A percentile compares a stretch with the other conserved stretches of the same genome.
phyloP scores from a whole-genome alignment of 2,329 filamentous ascomycete species.

The Cladosporium cucumerinum region DNA sequence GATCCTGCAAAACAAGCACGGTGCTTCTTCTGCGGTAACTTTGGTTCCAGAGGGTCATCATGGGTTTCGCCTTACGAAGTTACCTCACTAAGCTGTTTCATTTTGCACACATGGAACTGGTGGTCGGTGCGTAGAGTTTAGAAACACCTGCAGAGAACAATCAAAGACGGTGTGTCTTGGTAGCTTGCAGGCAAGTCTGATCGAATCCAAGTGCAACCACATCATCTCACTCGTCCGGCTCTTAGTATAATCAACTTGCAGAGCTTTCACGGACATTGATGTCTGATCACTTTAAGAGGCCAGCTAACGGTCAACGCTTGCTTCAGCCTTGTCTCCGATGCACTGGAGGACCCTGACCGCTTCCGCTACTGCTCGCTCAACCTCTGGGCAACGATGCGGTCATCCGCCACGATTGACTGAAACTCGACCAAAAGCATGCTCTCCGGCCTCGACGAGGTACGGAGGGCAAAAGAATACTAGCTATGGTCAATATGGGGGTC shows the following conservation, averaged over 20 bases:
- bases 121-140: not conserved
- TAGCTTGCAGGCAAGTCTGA: not conserved
- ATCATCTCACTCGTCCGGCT: not conserved
- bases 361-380: too few relatives aligned
- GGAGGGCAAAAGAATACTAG: not conserved
- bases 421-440: not conserved
- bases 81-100: not conserved
- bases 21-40: not conserved
- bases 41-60: not conserved
- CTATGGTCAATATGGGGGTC: conserved; percentile 4
- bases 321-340: not conserved
- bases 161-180: not conserved
- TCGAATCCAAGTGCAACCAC: not conserved
- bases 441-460: not conserved
- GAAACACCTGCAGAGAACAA: not conserved
- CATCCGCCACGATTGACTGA: not conserved
- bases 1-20: not conserved
- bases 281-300: too few relatives aligned
- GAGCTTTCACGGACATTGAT: too few relatives aligned
- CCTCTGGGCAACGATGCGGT: not conserved
- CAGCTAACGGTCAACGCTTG: too few relatives aligned
- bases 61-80: not conserved
- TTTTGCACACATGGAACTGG: not conserved
- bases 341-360: too few relatives aligned
- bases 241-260: too few relatives aligned